Evolutionary conservation across 2,329 filamentous ascomycete genomes (phyloP), one percentile per base, ranked within the genome.

Genomic region (Coniella vitis): DNA sequence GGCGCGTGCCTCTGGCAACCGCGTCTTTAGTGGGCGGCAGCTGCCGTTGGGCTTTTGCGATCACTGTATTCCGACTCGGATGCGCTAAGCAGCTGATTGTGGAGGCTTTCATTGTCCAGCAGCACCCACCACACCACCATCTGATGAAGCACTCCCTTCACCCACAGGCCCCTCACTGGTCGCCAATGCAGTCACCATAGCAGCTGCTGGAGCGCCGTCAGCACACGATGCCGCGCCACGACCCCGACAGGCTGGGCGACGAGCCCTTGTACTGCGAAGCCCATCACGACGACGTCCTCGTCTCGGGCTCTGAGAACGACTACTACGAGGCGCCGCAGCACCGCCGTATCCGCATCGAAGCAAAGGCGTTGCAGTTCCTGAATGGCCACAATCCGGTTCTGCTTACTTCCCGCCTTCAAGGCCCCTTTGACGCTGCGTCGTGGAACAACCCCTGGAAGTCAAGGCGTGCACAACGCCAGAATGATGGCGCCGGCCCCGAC

Each of bases 391-490:
- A 71, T 2, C 73, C 83, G 0, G 58, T 75, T 20, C 69, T 90
- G 3, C 61, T 82, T 3, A 84, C 84, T 12, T 76, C 84, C 7
- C 64, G 67, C 5, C 67, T 87, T 3, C 72, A 67, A 51, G 84
- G 84, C 0, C 84, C 84, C 0, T 84, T 87, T 55, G 70, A 74
- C 38, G 61, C 57, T 47, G 58, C 65, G 36, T 68, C 63, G 19
- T 80, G 76, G 76, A 57, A 61, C 29, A 78, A 79, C 53, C 76
- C 76, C 13, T 79, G 76, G 76, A 58, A 63, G 37, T 67, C 69
- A 9, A 60, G 50, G 25, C 52, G 48, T 21, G 37, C 61, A 55
- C 45, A 32, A 35, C 35, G 22, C 36, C 44, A 45, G 31, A 12
- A 13, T 19, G 25, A 17, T 40, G 32, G 9, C 7, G 36, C 37